Evolutionary conservation across 768 basidiomycete genomes (phyloP).

Genomic region (Pholiota conissans): DNA sequence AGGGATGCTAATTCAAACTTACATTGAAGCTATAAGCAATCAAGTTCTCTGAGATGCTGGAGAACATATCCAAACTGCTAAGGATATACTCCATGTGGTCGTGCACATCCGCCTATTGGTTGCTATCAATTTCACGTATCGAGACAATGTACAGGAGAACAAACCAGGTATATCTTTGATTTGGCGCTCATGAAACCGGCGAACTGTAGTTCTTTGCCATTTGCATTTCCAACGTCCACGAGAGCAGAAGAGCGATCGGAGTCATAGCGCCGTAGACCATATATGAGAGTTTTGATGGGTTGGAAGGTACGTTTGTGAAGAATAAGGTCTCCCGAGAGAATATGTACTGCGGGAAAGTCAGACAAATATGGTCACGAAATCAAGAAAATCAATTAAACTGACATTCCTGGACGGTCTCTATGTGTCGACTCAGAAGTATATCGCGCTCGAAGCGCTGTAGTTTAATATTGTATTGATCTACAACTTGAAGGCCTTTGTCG

Average conservation of each 20-base stretch:
- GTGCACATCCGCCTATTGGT: conserved; percentile 54
- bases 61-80: conserved; percentile 70
- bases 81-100: conserved; percentile 79
- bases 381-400: conserved; percentile 19
- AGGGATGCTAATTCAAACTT: background rate
- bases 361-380: background rate
- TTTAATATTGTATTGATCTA: conserved; percentile 66
- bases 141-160: background rate
- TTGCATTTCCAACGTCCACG: conserved; percentile 40
- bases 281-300: conserved; percentile 68
- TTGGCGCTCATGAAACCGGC: conserved; percentile 69
- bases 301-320: conserved; percentile 72
- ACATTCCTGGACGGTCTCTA: conserved; percentile 62
- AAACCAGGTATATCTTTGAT: conserved; percentile 58
- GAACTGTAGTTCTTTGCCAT: conserved; percentile 35
- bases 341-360: conserved; percentile 56
- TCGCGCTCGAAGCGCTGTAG: conserved; percentile 61
- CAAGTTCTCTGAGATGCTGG: conserved; percentile 66
- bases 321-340: conserved; percentile 64
- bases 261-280: conserved; percentile 69
- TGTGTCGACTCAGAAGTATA: conserved; percentile 58
- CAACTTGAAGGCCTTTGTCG: conserved; percentile 64
- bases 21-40: conserved; percentile 73
- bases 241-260: conserved; percentile 64
- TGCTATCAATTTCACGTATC: background rate